Evolutionary conservation across 495 filamentous ascomycete species (phyloP).

Genomic region (Neohortaea acidophila): DNA sequence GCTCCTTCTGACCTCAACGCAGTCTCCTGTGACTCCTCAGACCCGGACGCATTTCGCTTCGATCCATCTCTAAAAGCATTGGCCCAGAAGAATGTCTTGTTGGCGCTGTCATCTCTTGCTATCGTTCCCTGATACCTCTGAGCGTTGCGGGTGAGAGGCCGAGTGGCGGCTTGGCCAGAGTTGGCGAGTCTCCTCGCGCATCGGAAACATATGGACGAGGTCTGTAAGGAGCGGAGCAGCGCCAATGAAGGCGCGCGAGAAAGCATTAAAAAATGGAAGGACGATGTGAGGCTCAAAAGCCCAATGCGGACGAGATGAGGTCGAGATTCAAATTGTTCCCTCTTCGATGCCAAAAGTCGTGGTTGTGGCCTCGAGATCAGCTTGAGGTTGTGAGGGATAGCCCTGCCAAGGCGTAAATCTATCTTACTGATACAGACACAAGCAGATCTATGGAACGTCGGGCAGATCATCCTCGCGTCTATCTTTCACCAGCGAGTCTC

Average conservation of each 20-base stretch:
- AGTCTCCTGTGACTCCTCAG: neutral
- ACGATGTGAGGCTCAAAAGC: no score
- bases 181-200: conserved; percentile 8
- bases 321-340: no score
- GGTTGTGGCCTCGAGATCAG: no score
- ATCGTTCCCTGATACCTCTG: conserved; percentile 4
- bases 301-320: no score
- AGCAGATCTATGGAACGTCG: no score
- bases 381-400: no score
- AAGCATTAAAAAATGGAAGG: conserved; percentile 11
- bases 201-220: conserved; percentile 5
- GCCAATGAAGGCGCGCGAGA: conserved; percentile 8
- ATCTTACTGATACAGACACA: no score
- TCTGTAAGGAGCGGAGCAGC: neutral
- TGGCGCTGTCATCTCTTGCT: conserved; percentile 5
- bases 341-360: no score
- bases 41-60: neutral
- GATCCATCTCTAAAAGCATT: conserved; percentile 10
- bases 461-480: no score
- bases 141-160: neutral
- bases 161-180: conserved; percentile 1
- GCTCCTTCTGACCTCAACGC: neutral
- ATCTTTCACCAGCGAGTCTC: conserved; percentile 33
- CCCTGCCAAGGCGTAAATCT: no score
- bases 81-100: conserved; percentile 18